Conservation (phyloP, 495 filamentous ascomycete species). For the Gamarada debralockiae region DNA sequence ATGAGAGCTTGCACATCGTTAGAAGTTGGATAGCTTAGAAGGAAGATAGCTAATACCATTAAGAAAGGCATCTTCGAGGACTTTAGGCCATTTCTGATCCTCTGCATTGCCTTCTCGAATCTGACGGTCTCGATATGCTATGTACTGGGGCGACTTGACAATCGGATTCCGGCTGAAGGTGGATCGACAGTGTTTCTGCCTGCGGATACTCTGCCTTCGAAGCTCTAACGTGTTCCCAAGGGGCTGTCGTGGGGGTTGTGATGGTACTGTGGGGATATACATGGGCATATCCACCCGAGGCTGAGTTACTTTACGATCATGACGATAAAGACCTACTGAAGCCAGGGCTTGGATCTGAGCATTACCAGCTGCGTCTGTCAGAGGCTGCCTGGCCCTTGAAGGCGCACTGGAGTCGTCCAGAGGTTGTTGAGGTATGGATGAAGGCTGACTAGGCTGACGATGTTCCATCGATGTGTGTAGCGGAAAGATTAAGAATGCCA, state of each 20-base stretch:
- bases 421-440: constrained; percentile 9
- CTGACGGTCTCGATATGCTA: constrained; percentile 65
- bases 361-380: constrained; percentile 47
- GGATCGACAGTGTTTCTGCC: constrained; percentile 3
- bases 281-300: constrained; percentile 14
- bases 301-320: constrained; percentile 27
- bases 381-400: constrained; percentile 35
- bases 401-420: constrained; percentile 21
- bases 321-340: constrained; percentile 32
- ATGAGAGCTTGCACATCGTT: constrained; percentile 59
- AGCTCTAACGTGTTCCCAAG: constrained; percentile 26
- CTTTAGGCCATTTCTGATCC: constrained; percentile 63
- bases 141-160: constrained; percentile 54
- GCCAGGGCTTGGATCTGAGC: constrained; percentile 38
- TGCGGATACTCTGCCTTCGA: constrained; percentile 22
- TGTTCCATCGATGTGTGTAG: constrained; percentile 22
- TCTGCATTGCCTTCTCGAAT: constrained; percentile 38
- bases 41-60: constrained; percentile 59
- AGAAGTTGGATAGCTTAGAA: constrained; percentile 1
- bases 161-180: constrained; percentile 44
- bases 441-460: constrained; percentile 12
- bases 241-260: constrained; percentile 26
- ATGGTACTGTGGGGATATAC: constrained; percentile 23
- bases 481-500: constrained; percentile 21
- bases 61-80: constrained; percentile 83